Base-by-base conservation (phyloP, 805 yeast genomes). In the Yamadazyma takamatsuzukensis region DNA sequence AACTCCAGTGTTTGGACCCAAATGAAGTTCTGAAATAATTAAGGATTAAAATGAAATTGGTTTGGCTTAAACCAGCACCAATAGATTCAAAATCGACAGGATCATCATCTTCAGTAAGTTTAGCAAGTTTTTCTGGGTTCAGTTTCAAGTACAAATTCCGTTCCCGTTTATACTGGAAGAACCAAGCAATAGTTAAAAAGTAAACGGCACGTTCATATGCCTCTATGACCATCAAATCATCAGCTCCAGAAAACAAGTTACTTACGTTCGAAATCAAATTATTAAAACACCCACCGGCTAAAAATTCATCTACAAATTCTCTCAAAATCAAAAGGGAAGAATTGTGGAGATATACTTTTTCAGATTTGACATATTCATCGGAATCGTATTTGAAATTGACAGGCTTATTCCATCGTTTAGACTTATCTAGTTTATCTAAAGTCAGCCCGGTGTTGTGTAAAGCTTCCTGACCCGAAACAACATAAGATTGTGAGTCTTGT, bases 231-330 rank as follows among this genome's bases (percentile, higher is more conserved):
- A 48, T 45, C 13, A 61, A 49, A 26, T 63, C 64, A 14, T 56
- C 53, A 16, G 54, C 42, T 10, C 53, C 48, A 7, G 58, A 45
- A 53, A 38, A 64, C 56, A 47, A 59, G 64, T 52, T 52, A 7
- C 83, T 68, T 9, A 82, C 59, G 18, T 74, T 64, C 29, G 56
- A 63, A 30, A 85, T 61, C 17, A 88, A 55, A 12, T 77, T 76
- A 46, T 85, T 84, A 56, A 84, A 86, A 11, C 88, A 78, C 19
- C 86, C 81, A 36, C 85, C 88, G 4, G 77, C 57, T 43, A 88
- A 82, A 36, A 66, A 51, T 32, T 51, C 57, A 18, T 76, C 74
- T 11, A 68, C 51, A 13, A 76, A 70, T 48, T 83, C 81, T 3
- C 43, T 37, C 5, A 57, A 53, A 18, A 80, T 51, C 0, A 51